These are phyloP conservation scores for Moniliophthora roreri DNA, from an alignment of 1,284 basidiomycete species.

Conservation along the genomic window DNA sequence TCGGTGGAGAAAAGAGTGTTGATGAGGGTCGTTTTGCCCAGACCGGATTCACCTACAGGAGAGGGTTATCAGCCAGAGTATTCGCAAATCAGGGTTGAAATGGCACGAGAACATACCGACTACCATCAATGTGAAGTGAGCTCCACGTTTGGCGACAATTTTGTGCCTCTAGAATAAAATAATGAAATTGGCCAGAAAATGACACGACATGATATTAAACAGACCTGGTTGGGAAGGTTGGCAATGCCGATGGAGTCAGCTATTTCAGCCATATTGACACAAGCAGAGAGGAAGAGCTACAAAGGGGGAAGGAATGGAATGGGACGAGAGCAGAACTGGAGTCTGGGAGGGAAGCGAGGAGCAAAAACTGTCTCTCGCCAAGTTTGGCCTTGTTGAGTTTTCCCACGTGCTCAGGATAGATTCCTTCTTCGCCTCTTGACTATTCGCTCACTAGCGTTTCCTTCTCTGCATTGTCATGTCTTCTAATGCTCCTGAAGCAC, in stretches of 20 bases:
- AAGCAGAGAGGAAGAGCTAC: background rate
- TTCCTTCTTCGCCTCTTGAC: too few species aligned
- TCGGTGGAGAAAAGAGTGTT: constrained; percentile 99
- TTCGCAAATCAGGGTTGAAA: background rate
- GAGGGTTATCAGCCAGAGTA: constrained; percentile 1
- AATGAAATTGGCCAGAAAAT: constrained; percentile 12
- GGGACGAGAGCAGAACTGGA: background rate
- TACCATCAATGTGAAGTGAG: constrained; percentile 99
- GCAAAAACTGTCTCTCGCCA: too few species aligned
- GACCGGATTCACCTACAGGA: constrained; percentile 82
- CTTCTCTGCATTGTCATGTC: too few species aligned
- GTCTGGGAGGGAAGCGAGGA: too few species aligned
- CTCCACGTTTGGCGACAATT: constrained; percentile 95
- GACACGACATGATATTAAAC: constrained; percentile 23
- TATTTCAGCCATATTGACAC: background rate
- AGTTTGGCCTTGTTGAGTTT: too few species aligned
- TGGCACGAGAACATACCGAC: constrained; percentile 72
- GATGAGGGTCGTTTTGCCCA: constrained; percentile 95
- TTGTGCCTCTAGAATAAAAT: constrained; percentile 74
- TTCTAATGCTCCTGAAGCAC: background rate
- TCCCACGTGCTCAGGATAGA: too few species aligned
- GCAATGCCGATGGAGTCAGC: constrained; percentile 67
- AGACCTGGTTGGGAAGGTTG: constrained; percentile 97
- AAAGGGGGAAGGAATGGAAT: constrained; percentile 1
- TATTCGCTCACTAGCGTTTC: too few species aligned